phyloP scores from a whole-genome alignment of 306 rosid genomes.

The Erythrophleum fordii region DNA sequence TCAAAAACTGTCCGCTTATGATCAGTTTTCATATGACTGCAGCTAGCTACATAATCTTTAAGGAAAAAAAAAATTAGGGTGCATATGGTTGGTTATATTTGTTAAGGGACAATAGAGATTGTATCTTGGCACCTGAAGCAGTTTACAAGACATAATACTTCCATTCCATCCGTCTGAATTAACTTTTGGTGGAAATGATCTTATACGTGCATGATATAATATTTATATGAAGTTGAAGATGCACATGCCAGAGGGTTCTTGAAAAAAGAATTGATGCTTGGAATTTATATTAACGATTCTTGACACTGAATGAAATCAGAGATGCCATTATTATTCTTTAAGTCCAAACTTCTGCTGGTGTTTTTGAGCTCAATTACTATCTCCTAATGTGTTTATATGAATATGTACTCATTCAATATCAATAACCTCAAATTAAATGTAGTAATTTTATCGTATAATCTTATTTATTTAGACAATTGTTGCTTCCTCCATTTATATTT shows the following conservation, averaged over 20 bases:
- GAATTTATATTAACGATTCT: slow-evolving; percentile 9
- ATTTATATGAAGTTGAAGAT: slow-evolving; percentile 21
- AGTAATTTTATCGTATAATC: slow-evolving; percentile 6
- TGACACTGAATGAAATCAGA: slow-evolving; percentile 3
- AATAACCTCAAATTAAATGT: neutral
- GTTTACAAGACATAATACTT: neutral
- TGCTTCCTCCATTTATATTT: slow-evolving; percentile 11
- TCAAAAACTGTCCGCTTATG: neutral
- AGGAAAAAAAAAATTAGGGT: neutral
- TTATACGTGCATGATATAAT: neutral
- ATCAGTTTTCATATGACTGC: neutral
- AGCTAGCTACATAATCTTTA: slow-evolving; percentile 1
- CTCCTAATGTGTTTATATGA: neutral
- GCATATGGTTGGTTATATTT: neutral
- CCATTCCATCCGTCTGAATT: slow-evolving; percentile 3
- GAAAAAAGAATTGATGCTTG: neutral
- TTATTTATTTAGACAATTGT: neutral
- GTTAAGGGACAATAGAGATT: neutral
- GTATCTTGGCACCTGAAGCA: neutral
- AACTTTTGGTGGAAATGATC: slow-evolving; percentile 7
- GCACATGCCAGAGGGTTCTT: neutral
- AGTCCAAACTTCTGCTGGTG: slow-evolving; percentile 15
- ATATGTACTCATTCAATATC: neutral
- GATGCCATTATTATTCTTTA: slow-evolving; percentile 7
- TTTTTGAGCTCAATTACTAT: neutral